These are phyloP conservation scores for Abortiporus biennis DNA, from an alignment of 1,284 basidiomycete genomes.

Conservation along the genomic window DNA sequence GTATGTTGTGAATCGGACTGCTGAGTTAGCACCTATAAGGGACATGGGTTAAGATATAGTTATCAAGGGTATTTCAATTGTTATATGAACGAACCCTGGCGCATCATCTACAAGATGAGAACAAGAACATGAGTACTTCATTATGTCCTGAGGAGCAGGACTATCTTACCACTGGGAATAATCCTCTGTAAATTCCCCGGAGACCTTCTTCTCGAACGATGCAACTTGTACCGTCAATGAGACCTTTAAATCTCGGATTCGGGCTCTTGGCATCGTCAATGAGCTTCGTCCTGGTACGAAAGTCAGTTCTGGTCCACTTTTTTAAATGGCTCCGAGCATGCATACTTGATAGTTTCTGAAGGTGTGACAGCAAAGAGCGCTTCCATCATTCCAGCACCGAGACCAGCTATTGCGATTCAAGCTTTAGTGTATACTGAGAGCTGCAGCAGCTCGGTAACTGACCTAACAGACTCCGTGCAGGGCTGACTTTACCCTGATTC, in stretches of 20 bases:
- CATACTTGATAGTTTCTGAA: slow-evolving; percentile 96
- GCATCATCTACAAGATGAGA: slow-evolving; percentile 70
- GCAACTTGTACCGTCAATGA: slow-evolving; percentile 78
- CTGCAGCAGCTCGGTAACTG: too few species aligned
- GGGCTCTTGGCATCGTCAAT: slow-evolving; percentile 91
- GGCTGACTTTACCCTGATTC: slow-evolving; percentile 80
- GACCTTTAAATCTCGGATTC: slow-evolving; percentile 82
- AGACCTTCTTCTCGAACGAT: slow-evolving; percentile 87
- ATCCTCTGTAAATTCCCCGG: slow-evolving; percentile 81
- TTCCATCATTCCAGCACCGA: slow-evolving; percentile 94
- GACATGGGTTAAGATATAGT: neutral
- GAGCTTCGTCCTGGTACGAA: slow-evolving; percentile 94
- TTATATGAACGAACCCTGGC: slow-evolving; percentile 41
- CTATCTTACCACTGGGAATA: slow-evolving; percentile 82
- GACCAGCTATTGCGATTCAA: slow-evolving; percentile 65
- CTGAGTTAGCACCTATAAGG: slow-evolving; percentile 86
- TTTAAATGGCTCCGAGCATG: too few species aligned
- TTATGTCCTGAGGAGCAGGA: slow-evolving; percentile 1
- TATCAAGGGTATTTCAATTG: neutral
- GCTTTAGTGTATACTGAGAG: too few species aligned
- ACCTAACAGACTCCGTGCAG: slow-evolving; percentile 81
- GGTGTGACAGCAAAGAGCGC: slow-evolving; percentile 95
- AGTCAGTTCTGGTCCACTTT: too few species aligned
- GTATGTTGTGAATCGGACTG: slow-evolving; percentile 95
- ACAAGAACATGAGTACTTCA: neutral